Evolutionary conservation across 1,139 yeast species (phyloP).

Genomic region (Yamadazyma triangularis): DNA sequence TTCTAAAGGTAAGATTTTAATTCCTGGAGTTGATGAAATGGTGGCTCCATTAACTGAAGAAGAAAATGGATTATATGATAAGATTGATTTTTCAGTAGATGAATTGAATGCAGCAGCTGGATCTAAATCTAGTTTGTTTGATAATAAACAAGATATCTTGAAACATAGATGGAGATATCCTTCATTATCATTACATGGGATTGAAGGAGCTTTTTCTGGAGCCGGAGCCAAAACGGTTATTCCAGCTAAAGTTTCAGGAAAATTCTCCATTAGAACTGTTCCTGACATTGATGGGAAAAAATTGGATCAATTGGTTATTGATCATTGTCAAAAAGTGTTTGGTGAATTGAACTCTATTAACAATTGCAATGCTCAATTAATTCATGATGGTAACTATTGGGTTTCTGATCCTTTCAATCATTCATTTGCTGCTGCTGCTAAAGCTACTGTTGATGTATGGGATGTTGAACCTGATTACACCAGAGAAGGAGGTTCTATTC

Average conservation of each 20-base stretch:
- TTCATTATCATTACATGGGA: slow-evolving; percentile 90
- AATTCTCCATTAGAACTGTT: slow-evolving; percentile 94
- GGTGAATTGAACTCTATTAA: slow-evolving; percentile 71
- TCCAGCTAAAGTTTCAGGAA: slow-evolving; percentile 91
- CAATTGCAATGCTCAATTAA: slow-evolving; percentile 62
- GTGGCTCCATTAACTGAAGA: slow-evolving; percentile 86
- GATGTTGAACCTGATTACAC: slow-evolving; percentile 93
- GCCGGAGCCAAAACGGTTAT: slow-evolving; percentile 98
- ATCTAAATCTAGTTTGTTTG: slow-evolving; percentile 74
- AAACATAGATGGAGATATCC: slow-evolving; percentile 99
- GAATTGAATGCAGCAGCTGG: slow-evolving; percentile 90
- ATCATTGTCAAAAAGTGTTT: slow-evolving; percentile 65
- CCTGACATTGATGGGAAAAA: slow-evolving; percentile 84
- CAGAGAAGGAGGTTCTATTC: slow-evolving; percentile 98
- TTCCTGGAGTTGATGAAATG: slow-evolving; percentile 90
- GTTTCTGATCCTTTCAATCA: slow-evolving; percentile 90
- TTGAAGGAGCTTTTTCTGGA: slow-evolving; percentile 95
- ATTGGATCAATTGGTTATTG: slow-evolving; percentile 72
- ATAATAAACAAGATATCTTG: slow-evolving; percentile 74
- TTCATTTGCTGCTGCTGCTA: slow-evolving; percentile 88
- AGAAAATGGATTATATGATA: slow-evolving; percentile 76
- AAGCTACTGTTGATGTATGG: slow-evolving; percentile 94
- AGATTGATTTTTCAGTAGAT: slow-evolving; percentile 76
- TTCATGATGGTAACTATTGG: slow-evolving; percentile 97
- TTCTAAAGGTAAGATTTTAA: slow-evolving; percentile 71